phyloP scores from a whole-genome alignment of 1,284 basidiomycete genomes.

The Cryptococcus deneoformans region DNA sequence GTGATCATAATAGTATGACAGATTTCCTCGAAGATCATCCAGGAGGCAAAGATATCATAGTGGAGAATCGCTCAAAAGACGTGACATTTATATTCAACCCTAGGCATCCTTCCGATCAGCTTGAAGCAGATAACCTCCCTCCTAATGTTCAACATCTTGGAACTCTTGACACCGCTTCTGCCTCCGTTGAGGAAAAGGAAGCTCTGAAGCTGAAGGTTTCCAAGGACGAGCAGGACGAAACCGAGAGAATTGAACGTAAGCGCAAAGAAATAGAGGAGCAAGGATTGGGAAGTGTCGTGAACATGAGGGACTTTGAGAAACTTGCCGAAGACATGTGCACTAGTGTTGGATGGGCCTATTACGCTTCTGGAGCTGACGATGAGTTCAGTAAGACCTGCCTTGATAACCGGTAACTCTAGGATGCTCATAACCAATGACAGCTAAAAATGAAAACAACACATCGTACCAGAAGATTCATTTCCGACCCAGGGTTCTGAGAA shows the following conservation, averaged over 20 bases:
- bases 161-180: constrained; percentile 19
- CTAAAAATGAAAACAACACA: constrained; percentile 59
- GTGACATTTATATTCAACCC: constrained; percentile 44
- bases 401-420: background rate
- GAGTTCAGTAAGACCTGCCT: constrained; percentile 61
- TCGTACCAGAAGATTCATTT: constrained; percentile 81
- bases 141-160: constrained; percentile 34
- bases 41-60: constrained; percentile 43
- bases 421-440: constrained; percentile 15
- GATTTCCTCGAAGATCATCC: constrained; percentile 44
- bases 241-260: constrained; percentile 20
- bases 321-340: constrained; percentile 61
- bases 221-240: constrained; percentile 32
- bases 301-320: constrained; percentile 44
- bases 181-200: constrained; percentile 33
- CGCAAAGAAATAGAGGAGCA: constrained; percentile 38
- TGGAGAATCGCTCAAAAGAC: constrained; percentile 36
- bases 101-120: constrained; percentile 44
- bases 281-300: constrained; percentile 36
- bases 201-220: constrained; percentile 33
- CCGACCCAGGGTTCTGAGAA: constrained; percentile 70
- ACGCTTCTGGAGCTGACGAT: constrained; percentile 76
- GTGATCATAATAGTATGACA: constrained; percentile 31
- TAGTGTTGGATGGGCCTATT: constrained; percentile 74
- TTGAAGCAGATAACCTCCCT: constrained; percentile 37